These are phyloP conservation scores for Zygoascus sp. DNA, from an alignment of 1,139 yeast species.

Conservation along the genomic window DNA sequence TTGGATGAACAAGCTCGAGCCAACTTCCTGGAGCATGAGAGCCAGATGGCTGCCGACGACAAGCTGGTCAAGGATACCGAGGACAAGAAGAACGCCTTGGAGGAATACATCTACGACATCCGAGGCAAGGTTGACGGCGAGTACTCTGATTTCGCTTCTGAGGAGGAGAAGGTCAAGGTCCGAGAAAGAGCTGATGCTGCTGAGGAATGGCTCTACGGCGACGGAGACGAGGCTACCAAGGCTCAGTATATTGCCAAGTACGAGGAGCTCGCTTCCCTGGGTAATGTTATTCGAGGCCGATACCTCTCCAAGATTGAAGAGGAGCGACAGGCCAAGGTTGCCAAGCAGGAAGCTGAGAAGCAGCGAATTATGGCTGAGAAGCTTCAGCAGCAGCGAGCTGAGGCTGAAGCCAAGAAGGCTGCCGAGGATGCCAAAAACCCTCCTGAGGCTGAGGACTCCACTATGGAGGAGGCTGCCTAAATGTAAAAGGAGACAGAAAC, in stretches of 20 bases:
- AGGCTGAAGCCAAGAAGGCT: slow-evolving; percentile 28
- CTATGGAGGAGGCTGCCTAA: slow-evolving; percentile 27
- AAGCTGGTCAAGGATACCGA: slow-evolving; percentile 98
- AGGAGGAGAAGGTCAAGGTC: slow-evolving; percentile 81
- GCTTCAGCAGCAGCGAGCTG: slow-evolving; percentile 73
- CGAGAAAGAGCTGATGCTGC: slow-evolving; percentile 70
- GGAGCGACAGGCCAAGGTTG: slow-evolving; percentile 81
- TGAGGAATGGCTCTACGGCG: slow-evolving; percentile 98
- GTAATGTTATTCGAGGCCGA: slow-evolving; percentile 94
- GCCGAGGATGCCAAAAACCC: slow-evolving; percentile 29
- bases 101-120: slow-evolving; percentile 95
- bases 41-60: slow-evolving; percentile 80
- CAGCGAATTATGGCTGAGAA: slow-evolving; percentile 83
- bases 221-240: slow-evolving; percentile 93
- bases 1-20: slow-evolving; percentile 57
- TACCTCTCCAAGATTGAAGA: slow-evolving; percentile 93
- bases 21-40: slow-evolving; percentile 72
- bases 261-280: slow-evolving; percentile 92
- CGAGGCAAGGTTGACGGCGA: slow-evolving; percentile 96
- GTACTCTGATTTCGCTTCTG: slow-evolving; percentile 83
- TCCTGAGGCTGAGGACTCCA: slow-evolving; percentile 21
- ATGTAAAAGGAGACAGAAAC: too few species aligned
- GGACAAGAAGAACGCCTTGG: slow-evolving; percentile 96
- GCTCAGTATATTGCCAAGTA: slow-evolving; percentile 97
- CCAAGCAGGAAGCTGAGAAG: slow-evolving; percentile 84